Conservation (phyloP, 164 flowering plant species). For the Stephania japonica region DNA sequence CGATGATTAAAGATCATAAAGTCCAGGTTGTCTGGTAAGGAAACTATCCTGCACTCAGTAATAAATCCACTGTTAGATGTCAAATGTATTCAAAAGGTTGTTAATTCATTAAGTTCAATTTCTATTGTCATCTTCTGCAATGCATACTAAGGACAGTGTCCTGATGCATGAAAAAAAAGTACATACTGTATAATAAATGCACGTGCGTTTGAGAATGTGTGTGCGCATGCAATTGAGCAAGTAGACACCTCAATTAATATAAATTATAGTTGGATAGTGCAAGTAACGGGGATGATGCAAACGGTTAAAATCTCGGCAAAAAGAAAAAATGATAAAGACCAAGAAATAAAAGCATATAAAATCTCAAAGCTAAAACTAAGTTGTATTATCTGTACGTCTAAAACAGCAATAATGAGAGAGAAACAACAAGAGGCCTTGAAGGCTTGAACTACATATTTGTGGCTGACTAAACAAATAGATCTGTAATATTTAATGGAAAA, state of each 20-base stretch:
- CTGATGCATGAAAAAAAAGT: neutral
- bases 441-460: neutral
- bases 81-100: neutral
- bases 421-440: neutral
- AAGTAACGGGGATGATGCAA: neutral
- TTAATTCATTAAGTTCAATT: neutral
- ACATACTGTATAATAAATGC: too few species aligned
- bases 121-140: neutral
- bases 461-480: neutral
- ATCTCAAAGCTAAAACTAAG: neutral
- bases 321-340: neutral
- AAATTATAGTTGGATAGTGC: neutral
- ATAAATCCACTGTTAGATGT: conserved; percentile 10
- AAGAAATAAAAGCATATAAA: neutral
- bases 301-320: neutral
- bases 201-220: too few species aligned
- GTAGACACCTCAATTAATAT: neutral
- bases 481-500: neutral
- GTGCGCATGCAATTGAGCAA: too few species aligned
- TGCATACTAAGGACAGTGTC: neutral
- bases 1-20: conserved; percentile 97
- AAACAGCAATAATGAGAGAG: neutral
- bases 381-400: neutral
- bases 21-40: conserved; percentile 71
- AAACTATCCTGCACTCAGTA: conserved; percentile 68